A percentile compares a stretch with the other conserved stretches of the same genome.
These are phyloP conservation scores for Poa annua DNA, from an alignment of 176 grass and related monocot species.

Conservation along the genomic window DNA sequence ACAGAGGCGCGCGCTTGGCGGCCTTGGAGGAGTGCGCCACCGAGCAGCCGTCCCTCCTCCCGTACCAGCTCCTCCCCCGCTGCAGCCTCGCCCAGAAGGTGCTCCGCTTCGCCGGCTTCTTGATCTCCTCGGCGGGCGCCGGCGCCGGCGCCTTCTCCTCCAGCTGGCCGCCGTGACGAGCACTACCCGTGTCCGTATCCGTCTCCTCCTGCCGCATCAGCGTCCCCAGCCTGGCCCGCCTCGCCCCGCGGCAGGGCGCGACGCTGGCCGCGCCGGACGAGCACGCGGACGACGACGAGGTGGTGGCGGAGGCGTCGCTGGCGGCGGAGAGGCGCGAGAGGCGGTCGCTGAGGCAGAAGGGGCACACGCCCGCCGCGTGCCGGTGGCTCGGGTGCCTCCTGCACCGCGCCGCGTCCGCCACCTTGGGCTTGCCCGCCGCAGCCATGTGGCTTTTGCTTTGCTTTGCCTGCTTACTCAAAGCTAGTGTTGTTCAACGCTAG, in stretches of 20 bases:
- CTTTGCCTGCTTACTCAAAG: not conserved
- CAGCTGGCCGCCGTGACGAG: not conserved
- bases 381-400: constrained; percentile 77
- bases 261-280: constrained; percentile 38
- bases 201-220: constrained; percentile 45
- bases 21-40: constrained; percentile 53
- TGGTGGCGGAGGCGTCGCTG: not conserved
- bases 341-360: constrained; percentile 82
- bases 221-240: constrained; percentile 47
- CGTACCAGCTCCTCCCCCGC: constrained; percentile 46
- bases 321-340: constrained; percentile 56
- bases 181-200: not conserved
- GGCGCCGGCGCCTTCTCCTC: constrained; percentile 14
- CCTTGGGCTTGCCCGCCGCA: constrained; percentile 38
- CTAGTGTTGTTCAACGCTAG: not conserved
- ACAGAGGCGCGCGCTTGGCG: constrained; percentile 50
- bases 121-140: not conserved
- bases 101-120: constrained; percentile 48
- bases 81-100: constrained; percentile 79
- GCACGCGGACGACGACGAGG: constrained; percentile 25
- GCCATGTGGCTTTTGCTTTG: not conserved
- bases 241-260: constrained; percentile 40
- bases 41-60: constrained; percentile 55
- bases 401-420: constrained; percentile 51
- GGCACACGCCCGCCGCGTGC: constrained; percentile 73